Base-by-base conservation (phyloP, 1,284 basidiomycete species). In the Cryptococcus maquisensis region DNA sequence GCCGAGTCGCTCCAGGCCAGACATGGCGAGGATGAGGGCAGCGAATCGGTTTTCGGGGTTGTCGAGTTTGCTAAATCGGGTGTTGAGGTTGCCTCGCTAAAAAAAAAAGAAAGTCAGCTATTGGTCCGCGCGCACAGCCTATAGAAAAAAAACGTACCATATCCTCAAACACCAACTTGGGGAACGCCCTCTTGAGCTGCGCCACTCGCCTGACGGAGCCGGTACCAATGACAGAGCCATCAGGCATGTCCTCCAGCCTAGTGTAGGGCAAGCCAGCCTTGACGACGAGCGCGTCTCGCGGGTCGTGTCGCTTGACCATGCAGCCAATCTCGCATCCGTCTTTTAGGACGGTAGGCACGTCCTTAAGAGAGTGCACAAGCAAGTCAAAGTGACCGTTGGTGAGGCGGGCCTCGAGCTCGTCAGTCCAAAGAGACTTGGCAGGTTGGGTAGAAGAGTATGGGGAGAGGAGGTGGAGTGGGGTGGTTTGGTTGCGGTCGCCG, bases 341-440 rank as follows among this genome's bases (percentile, higher is more conserved):
- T 0, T 92, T 92, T 26, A 98, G 77, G 3, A 80, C 79, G 3
- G 95, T 98, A 10, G 95, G 95, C 20, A 98, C 84, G 73, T 98
- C 96, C 76, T 99, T 99, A 65, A 92, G 80, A 52, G 84, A 86
- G 77, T 98, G 96, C 20, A 98, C 86, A 65, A 99, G 85, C 79
- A 97, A 86, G 73, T 98, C 96, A 50, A 96, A 88, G 12, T 80
- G 78, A 18, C 82, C 80, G 40, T 84, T 81, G 43, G 83, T 79
- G 51, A 98, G 79, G 23, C 87, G 85, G 20, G 87, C 86, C 73
- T 98, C 94, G 56, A 98, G 84, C 70, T 97, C 94, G 70, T 90
- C 88, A 28, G 94, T 97, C 94, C 94, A 98, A 16, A 98, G 78
- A 0, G 88, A 85, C 74, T 94, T 92, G 15, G 89, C 89, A 21